Conservation (phyloP, 2,329 filamentous ascomycete species). For the Ascochyta rabiei region DNA sequence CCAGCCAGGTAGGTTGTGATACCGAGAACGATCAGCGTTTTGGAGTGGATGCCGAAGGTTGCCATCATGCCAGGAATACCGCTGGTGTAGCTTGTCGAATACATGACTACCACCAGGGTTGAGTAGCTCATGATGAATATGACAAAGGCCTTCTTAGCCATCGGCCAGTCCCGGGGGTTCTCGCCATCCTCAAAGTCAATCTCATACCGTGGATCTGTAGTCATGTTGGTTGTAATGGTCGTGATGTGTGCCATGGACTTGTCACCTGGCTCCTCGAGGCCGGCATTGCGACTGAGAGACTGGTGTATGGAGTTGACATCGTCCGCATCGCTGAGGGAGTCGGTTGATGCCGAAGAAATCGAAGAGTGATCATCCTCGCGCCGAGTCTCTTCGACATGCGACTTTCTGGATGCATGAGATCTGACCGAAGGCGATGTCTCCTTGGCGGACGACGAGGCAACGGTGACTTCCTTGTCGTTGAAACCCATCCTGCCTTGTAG, state of each 20-base stretch:
- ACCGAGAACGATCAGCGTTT: slow-evolving; percentile 72
- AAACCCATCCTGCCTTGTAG: slow-evolving; percentile 1
- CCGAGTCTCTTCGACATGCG: background rate
- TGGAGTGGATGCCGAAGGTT: slow-evolving; percentile 65
- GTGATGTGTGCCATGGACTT: slow-evolving; percentile 34
- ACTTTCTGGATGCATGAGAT: background rate
- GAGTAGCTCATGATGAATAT: slow-evolving; percentile 63
- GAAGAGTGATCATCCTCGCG: slow-evolving; percentile 31
- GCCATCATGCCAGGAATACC: slow-evolving; percentile 71
- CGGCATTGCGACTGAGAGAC: slow-evolving; percentile 43
- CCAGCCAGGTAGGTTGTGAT: slow-evolving; percentile 80
- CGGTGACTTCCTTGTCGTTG: slow-evolving; percentile 18
- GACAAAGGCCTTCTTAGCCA: slow-evolving; percentile 62
- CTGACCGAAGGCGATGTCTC: slow-evolving; percentile 7
- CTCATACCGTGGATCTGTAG: slow-evolving; percentile 67
- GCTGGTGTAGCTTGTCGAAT: slow-evolving; percentile 80
- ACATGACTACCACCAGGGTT: slow-evolving; percentile 59
- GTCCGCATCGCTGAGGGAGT: slow-evolving; percentile 27
- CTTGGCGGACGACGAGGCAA: slow-evolving; percentile 10
- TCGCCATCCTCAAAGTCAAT: slow-evolving; percentile 69
- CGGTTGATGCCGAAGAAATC: slow-evolving; percentile 33
- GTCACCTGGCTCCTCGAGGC: slow-evolving; percentile 34
- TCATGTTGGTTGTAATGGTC: slow-evolving; percentile 45
- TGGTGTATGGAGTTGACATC: slow-evolving; percentile 40
- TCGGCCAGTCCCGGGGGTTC: slow-evolving; percentile 72